phyloP scores from a whole-genome alignment of 257 asterid species.

The Striga asiatica region DNA sequence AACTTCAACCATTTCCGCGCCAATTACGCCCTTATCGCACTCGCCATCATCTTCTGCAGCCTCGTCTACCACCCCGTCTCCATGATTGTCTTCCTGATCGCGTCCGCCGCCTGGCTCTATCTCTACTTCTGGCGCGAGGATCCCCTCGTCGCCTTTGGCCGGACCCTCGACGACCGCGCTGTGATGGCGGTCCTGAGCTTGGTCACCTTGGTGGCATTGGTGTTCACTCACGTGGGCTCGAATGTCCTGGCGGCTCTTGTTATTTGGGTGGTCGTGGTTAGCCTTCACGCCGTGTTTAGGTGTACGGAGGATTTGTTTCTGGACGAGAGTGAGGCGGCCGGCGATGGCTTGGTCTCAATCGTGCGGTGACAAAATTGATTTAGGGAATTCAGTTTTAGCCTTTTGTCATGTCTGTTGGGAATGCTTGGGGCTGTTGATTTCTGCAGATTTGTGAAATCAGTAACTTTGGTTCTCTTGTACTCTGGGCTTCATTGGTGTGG shows the following conservation, averaged over 20 bases:
- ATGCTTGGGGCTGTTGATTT: no score
- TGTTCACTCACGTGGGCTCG: conserved; percentile 45
- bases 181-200: conserved; percentile 44
- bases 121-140: conserved; percentile 55
- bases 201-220: conserved; percentile 61
- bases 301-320: conserved; percentile 65
- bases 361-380: conserved; percentile 27
- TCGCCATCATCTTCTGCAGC: conserved; percentile 57
- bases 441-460: no score
- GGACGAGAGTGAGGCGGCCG: conserved; percentile 66
- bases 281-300: conserved; percentile 50
- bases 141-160: conserved; percentile 36
- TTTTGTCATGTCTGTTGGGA: no score
- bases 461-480: no score
- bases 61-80: conserved; percentile 76
- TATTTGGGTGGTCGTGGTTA: conserved; percentile 38
- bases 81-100: conserved; percentile 54
- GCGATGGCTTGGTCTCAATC: conserved; percentile 65
- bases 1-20: conserved; percentile 66
- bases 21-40: conserved; percentile 57
- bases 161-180: conserved; percentile 44
- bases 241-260: conserved; percentile 69
- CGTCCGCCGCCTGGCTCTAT: conserved; percentile 41
- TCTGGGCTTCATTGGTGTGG: no score
- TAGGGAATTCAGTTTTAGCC: background rate